These are phyloP conservation scores for Colletotrichum paranaense DNA, from an alignment of 2,329 filamentous ascomycete genomes.

Conservation along the genomic window DNA sequence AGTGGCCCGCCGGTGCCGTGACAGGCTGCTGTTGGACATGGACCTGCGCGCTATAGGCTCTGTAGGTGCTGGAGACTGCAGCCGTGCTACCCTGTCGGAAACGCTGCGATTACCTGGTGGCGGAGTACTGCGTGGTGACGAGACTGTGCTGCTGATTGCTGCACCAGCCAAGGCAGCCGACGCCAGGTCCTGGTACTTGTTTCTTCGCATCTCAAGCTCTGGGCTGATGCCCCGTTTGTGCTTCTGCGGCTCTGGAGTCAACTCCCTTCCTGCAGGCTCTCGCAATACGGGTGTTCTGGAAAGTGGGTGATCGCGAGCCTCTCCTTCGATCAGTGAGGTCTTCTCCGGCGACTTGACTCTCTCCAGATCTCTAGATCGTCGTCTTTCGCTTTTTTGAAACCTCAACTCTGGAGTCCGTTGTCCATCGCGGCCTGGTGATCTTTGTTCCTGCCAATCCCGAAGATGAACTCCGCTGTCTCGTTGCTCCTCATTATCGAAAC, in stretches of 20 bases:
- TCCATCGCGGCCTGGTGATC: slow-evolving; percentile 37
- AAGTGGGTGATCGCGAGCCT: slow-evolving; percentile 43
- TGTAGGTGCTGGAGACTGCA: slow-evolving; percentile 33
- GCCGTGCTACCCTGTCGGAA: slow-evolving; percentile 47
- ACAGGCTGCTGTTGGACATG: slow-evolving; percentile 65
- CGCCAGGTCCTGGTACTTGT: slow-evolving; percentile 42
- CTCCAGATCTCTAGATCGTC: slow-evolving; percentile 27
- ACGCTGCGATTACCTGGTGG: slow-evolving; percentile 45
- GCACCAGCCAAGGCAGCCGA: slow-evolving; percentile 45
- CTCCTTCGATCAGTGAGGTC: slow-evolving; percentile 36
- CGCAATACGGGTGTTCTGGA: slow-evolving; percentile 52
- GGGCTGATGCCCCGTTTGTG: slow-evolving; percentile 38
- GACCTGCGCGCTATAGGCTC: slow-evolving; percentile 52
- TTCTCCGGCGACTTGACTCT: slow-evolving; percentile 38
- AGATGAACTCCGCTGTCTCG: slow-evolving; percentile 70
- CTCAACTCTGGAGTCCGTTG: slow-evolving; percentile 34
- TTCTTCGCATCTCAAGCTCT: slow-evolving; percentile 36
- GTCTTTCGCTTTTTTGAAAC: slow-evolving; percentile 38
- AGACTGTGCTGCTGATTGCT: slow-evolving; percentile 14
- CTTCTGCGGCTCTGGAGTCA: slow-evolving; percentile 58
- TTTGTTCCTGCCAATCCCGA: slow-evolving; percentile 56
- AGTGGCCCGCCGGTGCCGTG: slow-evolving; percentile 51
- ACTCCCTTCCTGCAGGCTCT: slow-evolving; percentile 49
- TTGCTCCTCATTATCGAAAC: slow-evolving; percentile 47
- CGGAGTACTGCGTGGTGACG: slow-evolving; percentile 28